Base-by-base conservation (phyloP, 2,329 filamentous ascomycete species). In the Verticillium nonalfalfae region DNA sequence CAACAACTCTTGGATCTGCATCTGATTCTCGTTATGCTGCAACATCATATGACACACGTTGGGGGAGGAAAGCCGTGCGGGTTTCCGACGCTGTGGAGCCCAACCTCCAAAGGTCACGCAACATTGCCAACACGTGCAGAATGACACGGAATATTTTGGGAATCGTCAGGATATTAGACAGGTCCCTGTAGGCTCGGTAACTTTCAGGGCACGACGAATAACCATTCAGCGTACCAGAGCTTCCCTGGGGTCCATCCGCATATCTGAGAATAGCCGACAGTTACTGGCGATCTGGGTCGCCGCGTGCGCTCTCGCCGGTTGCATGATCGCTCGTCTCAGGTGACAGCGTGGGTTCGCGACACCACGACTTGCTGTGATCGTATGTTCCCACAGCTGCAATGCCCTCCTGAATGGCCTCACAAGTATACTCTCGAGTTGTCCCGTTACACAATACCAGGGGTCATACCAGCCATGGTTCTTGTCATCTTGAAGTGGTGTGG, bases 81-180 rank as follows among this genome's bases (percentile, higher is more conserved):
- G 35, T 21, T 50, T 11, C n/a, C 45, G 21, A 7, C 13, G 7
- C n/a, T 50, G 45, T 50, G 45, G 45, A 21, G 15, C n/a, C 45
- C 21, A 10, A 7, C 45, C 45, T 9, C n/a, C 6, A 26, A 26
- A 4, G 26, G 26, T 26, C 26, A 4, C 26, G 26, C 33, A 36
- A 57, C 38, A 38, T 33, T n/a, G 21, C 7, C 45, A 18, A 50
- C n/a, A 50, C 55, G 21, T 26, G 26, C 55, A 36, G 7, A 11
- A 56, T 7, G 18, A 14, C 26, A 58, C 36, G 26, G 26, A 50
- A 13, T 10, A 45, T 50, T 26, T 26, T 40, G 36, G 21, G 4
- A 39, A 58, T 58, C 57, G 57, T 18, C 57, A 39, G 57, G n/a
- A 45, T 14, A 34, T 58, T 36, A 58, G 34, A 58, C 57, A 34